A percentile compares a stretch with the other conserved stretches of the same genome.
phyloP scores from a whole-genome alignment of 257 asterid species.

The Misopates orontium region DNA sequence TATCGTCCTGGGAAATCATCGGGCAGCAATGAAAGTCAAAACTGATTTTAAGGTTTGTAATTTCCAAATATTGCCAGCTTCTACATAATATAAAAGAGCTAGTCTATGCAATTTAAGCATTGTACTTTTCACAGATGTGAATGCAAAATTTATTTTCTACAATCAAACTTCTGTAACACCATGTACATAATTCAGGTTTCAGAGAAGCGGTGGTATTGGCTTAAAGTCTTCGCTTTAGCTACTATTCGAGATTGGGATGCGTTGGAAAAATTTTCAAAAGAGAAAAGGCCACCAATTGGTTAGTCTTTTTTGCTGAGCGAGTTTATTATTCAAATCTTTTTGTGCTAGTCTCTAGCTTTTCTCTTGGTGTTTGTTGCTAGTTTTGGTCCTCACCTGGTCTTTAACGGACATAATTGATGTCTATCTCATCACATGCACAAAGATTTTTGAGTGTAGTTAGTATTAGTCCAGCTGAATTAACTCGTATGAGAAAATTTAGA shows the following conservation, averaged over 20 bases:
- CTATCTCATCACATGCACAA: no score
- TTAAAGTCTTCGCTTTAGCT: slow-evolving; percentile 88
- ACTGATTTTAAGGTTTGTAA: slow-evolving; percentile 75
- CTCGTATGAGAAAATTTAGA: no score
- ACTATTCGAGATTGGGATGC: slow-evolving; percentile 94
- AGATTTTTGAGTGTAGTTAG: no score
- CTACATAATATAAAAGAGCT: slow-evolving; percentile 18
- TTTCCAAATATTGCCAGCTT: slow-evolving; percentile 7
- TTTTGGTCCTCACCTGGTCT: no score
- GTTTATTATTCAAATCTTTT: slow-evolving; percentile 1
- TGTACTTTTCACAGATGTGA: background rate
- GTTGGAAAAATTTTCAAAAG: slow-evolving; percentile 83
- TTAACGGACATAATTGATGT: background rate
- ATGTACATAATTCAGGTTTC: slow-evolving; percentile 67
- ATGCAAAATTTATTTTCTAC: background rate
- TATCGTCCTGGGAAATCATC: slow-evolving; percentile 85
- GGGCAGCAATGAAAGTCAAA: slow-evolving; percentile 79
- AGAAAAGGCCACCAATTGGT: slow-evolving; percentile 93
- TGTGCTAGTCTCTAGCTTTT: slow-evolving; percentile 17
- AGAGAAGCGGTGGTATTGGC: slow-evolving; percentile 99
- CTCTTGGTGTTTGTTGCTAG: slow-evolving; percentile 8
- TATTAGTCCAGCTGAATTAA: no score
- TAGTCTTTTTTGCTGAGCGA: slow-evolving; percentile 25
- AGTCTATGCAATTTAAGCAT: background rate
- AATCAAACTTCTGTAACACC: slow-evolving; percentile 14